phyloP scores from a whole-genome alignment of 1,284 basidiomycete genomes.

The Irpex rosettiformis region DNA sequence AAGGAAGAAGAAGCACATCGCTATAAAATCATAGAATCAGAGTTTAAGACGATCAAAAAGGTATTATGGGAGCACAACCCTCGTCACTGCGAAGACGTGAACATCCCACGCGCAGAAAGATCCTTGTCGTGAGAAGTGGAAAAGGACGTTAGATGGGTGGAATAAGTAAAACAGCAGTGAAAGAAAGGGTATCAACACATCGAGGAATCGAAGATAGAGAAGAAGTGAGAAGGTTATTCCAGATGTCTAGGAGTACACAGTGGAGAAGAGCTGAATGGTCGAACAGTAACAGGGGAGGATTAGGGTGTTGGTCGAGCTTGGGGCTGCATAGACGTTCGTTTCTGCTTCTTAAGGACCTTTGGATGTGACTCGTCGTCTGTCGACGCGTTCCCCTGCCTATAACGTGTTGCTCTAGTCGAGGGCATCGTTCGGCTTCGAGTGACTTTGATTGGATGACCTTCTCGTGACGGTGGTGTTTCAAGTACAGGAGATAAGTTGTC shows the following conservation, averaged over 20 bases:
- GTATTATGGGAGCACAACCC: background rate
- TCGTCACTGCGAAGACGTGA: background rate
- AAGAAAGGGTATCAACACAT: background rate
- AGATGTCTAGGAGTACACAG: slow-evolving; percentile 4
- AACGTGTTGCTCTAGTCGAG: slow-evolving; percentile 24
- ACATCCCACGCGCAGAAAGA: background rate
- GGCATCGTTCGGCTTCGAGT: slow-evolving; percentile 62
- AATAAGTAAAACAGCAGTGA: background rate
- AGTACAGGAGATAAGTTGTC: slow-evolving; percentile 38
- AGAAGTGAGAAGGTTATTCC: background rate
- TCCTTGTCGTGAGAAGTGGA: background rate
- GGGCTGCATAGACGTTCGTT: slow-evolving; percentile 38
- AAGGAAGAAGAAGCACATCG: background rate
- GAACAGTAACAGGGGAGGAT: background rate
- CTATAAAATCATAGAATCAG: background rate
- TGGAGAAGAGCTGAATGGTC: background rate
- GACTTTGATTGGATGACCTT: slow-evolving; percentile 36
- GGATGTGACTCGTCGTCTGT: slow-evolving; percentile 36
- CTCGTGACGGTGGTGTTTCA: slow-evolving; percentile 34
- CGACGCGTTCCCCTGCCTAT: slow-evolving; percentile 12
- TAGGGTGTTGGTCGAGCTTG: slow-evolving; percentile 11
- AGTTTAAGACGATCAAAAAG: background rate
- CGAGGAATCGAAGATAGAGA: background rate
- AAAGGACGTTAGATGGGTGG: background rate
- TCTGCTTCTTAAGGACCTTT: slow-evolving; percentile 48